These are phyloP conservation scores for Paraurostyla sp. DNA, from an alignment of 73 alveolate genomes.

Conservation along the genomic window DNA sequence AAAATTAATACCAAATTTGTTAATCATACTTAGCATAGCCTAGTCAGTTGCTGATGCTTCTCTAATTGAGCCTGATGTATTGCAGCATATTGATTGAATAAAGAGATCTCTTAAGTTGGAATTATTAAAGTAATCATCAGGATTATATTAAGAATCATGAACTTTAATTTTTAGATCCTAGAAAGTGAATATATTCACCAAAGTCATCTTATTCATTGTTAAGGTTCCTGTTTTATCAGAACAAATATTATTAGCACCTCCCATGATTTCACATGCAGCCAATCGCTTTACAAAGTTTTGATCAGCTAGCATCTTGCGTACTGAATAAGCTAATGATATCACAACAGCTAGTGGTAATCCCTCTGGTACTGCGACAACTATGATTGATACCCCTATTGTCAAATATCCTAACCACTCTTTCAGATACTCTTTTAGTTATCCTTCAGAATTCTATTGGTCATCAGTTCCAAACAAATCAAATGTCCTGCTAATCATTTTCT, in stretches of 20 bases:
- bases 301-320: background rate
- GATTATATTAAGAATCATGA: conserved; percentile 6
- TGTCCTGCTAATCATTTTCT: background rate
- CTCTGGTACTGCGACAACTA: background rate
- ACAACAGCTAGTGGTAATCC: no score
- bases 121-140: conserved; percentile 3
- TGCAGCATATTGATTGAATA: conserved; percentile 50
- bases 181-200: conserved; percentile 30
- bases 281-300: background rate
- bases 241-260: no score
- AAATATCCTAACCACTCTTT: background rate
- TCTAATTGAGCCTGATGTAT: conserved; percentile 43
- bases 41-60: conserved; percentile 73
- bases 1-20: conserved; percentile 63
- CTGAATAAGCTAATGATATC: background rate
- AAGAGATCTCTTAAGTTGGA: conserved; percentile 47
- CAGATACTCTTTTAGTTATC: background rate
- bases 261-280: no score
- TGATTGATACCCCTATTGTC: background rate
- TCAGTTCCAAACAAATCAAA: background rate
- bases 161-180: background rate
- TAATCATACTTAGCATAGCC: conserved; percentile 73
- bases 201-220: conserved; percentile 57
- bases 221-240: no score
- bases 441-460: background rate